Base-by-base conservation (phyloP, 108 stramenopile genomes). In the Skeletonema potamos region DNA sequence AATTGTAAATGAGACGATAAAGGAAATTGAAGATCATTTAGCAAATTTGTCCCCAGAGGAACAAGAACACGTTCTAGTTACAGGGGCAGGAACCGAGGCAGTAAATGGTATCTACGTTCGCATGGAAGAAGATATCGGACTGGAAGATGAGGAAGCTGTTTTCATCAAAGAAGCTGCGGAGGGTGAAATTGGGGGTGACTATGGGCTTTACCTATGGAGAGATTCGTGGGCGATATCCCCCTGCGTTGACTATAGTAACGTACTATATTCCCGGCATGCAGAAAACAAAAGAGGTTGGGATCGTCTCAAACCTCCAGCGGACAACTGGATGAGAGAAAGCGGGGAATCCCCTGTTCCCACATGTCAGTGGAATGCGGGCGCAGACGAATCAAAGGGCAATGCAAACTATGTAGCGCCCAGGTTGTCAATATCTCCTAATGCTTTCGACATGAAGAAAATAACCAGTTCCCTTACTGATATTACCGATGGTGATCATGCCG, bases 81-180 rank as follows among this genome's bases (percentile, higher is more conserved):
- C 32, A 20, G 66, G 66, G 33, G 51, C 66, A 55, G 66, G 66
- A n/a, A 54, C 34, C 0, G 18, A 28, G 6, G 20, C 51, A 30
- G 66, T 66, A 0, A 66, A 66, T 33, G 66, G 66, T 12, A 55
- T 66, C 4, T 66, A 66, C 55, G 66, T 66, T 6, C 27, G 66
- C 6, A 33, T 66, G 29, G 66, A 66, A 22, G 66, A 66, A 41
- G 66, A 66, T 56, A 66, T 66, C 7, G 66, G 66, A 34, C 32
- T 66, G 33, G 66, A 66, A 24, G 33, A 28, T 9, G 66, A 66
- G 51, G 66, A 66, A 26, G 54, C 54, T 54, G 51, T 55, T 8
- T 66, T 66, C 28, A 33, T 66, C n/a, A 66, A 66, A 33, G 66
- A 66, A 66, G 66, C 54, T 18, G 8, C 51, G 7, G 66, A 66